Evolutionary conservation across 345 rosid genomes (phyloP).

Genomic region (Hevea brasiliensis): DNA sequence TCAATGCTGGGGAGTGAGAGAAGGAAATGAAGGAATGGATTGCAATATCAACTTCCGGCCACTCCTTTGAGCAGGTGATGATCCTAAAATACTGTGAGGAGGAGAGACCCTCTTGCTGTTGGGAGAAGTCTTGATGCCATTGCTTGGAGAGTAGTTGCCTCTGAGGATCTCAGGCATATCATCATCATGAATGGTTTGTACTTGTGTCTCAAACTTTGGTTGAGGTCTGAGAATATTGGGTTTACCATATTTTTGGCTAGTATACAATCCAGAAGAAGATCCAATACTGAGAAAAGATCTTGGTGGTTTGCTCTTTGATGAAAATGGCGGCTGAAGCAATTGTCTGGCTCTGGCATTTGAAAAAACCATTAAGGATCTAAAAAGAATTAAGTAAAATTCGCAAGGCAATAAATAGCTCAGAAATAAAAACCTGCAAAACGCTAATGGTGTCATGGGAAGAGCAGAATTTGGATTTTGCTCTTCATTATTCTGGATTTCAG

Average conservation of each 20-base stretch:
- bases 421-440: conserved; percentile 57
- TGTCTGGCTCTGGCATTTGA: conserved; percentile 54
- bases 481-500: conserved; percentile 46
- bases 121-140: conserved; percentile 67
- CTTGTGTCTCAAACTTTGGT: conserved; percentile 52
- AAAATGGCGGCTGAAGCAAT: conserved; percentile 62
- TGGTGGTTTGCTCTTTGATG: conserved; percentile 68
- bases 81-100: conserved; percentile 56
- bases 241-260: conserved; percentile 42
- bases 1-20: conserved; percentile 82
- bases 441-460: conserved; percentile 69
- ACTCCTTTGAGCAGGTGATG: conserved; percentile 58
- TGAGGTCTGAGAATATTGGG: conserved; percentile 41
- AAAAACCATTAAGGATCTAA: conserved; percentile 12
- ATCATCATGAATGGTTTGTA: conserved; percentile 46
- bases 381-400: neutral
- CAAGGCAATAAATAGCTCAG: neutral
- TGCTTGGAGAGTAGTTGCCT: conserved; percentile 43
- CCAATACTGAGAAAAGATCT: conserved; percentile 52
- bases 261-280: conserved; percentile 40
- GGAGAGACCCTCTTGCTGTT: conserved; percentile 97
- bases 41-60: conserved; percentile 89
- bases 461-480: conserved; percentile 59
- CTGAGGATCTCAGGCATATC: conserved; percentile 67
- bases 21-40: conserved; percentile 94